Evolutionary conservation across 345 rosid genomes (phyloP).

Genomic region (Abelmoschus esculentus): DNA sequence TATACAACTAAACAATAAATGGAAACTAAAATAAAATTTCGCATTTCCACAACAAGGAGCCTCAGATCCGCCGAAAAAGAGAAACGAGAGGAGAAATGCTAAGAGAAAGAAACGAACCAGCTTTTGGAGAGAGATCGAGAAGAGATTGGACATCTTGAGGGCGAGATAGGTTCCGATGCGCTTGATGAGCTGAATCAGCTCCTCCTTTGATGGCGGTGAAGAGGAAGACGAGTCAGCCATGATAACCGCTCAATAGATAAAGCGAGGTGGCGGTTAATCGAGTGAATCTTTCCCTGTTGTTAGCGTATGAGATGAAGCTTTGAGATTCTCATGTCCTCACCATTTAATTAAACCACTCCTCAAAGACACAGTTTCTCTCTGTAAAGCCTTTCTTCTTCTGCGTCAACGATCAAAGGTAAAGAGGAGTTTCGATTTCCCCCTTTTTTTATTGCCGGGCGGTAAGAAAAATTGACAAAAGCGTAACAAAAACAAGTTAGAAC

Average conservation of each 20-base stretch:
- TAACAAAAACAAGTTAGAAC: too few species aligned
- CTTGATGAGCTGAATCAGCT: slow-evolving; percentile 73
- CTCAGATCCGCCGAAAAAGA: not conserved
- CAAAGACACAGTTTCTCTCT: not conserved
- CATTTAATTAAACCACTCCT: not conserved
- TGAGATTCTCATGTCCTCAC: slow-evolving; percentile 6
- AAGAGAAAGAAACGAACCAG: slow-evolving; percentile 38
- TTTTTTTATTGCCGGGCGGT: too few species aligned
- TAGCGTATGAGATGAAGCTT: slow-evolving; percentile 4
- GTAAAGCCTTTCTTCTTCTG: not conserved
- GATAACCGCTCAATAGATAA: not conserved
- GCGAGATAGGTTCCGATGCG: slow-evolving; percentile 80
- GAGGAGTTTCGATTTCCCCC: not conserved
- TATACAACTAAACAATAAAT: not conserved
- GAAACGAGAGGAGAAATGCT: not conserved
- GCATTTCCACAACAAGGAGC: not conserved
- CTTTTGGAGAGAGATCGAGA: slow-evolving; percentile 54
- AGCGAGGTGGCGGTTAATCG: not conserved
- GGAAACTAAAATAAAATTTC: not conserved
- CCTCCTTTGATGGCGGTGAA: slow-evolving; percentile 51
- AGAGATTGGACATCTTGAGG: slow-evolving; percentile 55
- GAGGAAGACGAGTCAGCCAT: slow-evolving; percentile 55
- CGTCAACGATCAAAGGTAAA: not conserved
- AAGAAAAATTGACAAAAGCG: too few species aligned
- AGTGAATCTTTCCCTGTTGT: not conserved